A percentile compares a stretch with the other conserved stretches of the same genome.
Evolutionary conservation across 176 grass and related monocot species (phyloP).

Genomic region (Neostapfia colusana): DNA sequence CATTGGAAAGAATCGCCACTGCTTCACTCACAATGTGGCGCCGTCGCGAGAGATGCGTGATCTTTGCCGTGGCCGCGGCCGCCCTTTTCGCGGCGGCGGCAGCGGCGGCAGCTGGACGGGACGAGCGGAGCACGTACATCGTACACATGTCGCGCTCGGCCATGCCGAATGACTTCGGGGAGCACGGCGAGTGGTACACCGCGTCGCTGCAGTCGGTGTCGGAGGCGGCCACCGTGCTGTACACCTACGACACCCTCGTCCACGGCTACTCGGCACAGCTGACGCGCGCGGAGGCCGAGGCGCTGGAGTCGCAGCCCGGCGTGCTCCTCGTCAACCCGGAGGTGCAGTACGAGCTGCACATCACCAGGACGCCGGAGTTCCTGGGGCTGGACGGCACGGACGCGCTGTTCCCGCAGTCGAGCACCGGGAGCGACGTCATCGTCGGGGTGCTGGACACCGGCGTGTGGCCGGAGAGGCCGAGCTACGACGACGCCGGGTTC

Average conservation of each 20-base stretch:
- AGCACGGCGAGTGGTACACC: constrained; percentile 68
- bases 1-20: neutral
- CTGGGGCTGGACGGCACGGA: constrained; percentile 57
- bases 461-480: constrained; percentile 84
- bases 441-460: constrained; percentile 90
- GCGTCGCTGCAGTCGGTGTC: constrained; percentile 84
- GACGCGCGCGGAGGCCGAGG: constrained; percentile 59
- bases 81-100: neutral
- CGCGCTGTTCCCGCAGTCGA: constrained; percentile 49
- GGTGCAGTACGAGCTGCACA: constrained; percentile 88
- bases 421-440: constrained; percentile 57
- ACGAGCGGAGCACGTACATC: constrained; percentile 65
- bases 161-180: constrained; percentile 63
- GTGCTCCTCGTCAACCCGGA: constrained; percentile 76
- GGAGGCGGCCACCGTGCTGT: constrained; percentile 58
- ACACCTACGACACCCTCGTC: constrained; percentile 78
- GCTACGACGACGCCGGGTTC: constrained; percentile 72
- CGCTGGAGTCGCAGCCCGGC: constrained; percentile 56
- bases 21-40: constrained; percentile 40
- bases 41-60: constrained; percentile 34
- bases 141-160: constrained; percentile 70
- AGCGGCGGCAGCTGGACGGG: neutral
- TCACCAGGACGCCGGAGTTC: constrained; percentile 80
- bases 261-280: constrained; percentile 82
- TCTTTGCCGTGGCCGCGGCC: constrained; percentile 31